Evolutionary conservation across 2,329 filamentous ascomycete genomes (phyloP).

Genomic region (Niveomyces coronatus): DNA sequence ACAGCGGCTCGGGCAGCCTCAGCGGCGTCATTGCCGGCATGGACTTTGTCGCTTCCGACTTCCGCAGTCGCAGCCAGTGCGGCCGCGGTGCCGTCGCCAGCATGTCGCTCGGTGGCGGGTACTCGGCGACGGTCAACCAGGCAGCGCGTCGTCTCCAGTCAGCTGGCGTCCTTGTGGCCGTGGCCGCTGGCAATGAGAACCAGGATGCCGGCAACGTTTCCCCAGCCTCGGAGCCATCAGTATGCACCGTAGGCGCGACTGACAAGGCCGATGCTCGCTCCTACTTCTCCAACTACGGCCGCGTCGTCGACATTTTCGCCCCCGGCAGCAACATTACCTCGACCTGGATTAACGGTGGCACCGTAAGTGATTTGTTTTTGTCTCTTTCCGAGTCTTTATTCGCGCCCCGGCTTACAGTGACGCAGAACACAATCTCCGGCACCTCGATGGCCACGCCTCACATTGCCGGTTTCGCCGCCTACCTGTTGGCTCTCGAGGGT

Average conservation of each 20-base stretch:
- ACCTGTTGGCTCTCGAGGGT: constrained; percentile 43
- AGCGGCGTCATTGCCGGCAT: constrained; percentile 30
- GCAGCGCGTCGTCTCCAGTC: constrained; percentile 34
- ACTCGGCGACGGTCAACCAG: constrained; percentile 34
- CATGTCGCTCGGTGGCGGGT: constrained; percentile 41
- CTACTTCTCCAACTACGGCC: constrained; percentile 42
- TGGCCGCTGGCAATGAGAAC: constrained; percentile 43
- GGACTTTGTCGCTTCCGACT: constrained; percentile 26
- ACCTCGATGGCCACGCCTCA: constrained; percentile 53
- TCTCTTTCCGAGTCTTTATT: not conserved
- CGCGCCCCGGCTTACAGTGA: not conserved
- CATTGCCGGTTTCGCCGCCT: constrained; percentile 51
- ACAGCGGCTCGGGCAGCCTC: constrained; percentile 22
- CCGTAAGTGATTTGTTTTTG: not conserved
- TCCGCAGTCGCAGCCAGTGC: constrained; percentile 22
- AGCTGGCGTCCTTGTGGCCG: constrained; percentile 38
- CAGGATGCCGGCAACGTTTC: constrained; percentile 34
- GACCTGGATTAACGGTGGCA: constrained; percentile 17
- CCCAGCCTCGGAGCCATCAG: constrained; percentile 37
- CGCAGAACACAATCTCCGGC: constrained; percentile 31
- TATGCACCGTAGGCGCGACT: constrained; percentile 40
- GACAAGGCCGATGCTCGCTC: constrained; percentile 31
- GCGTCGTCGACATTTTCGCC: constrained; percentile 20
- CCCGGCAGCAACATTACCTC: constrained; percentile 31
- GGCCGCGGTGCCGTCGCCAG: constrained; percentile 38